These are phyloP conservation scores for Populus deltoides DNA, from an alignment of 345 rosid genomes.

Conservation along the genomic window DNA sequence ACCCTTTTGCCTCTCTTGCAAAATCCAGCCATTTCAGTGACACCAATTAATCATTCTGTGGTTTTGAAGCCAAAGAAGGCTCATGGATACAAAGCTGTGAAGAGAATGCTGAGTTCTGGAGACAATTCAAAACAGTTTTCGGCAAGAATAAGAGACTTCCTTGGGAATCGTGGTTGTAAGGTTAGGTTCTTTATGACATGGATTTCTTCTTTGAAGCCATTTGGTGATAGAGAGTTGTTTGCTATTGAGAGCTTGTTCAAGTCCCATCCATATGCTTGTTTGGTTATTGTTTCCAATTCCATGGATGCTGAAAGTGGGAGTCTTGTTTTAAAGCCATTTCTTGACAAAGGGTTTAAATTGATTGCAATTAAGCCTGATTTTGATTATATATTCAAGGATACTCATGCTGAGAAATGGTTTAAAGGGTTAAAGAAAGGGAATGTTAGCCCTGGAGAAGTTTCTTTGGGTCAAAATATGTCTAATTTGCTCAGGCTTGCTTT, in stretches of 20 bases:
- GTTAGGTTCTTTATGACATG: slow-evolving; percentile 85
- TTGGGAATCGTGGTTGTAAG: slow-evolving; percentile 51
- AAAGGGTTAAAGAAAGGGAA: slow-evolving; percentile 45
- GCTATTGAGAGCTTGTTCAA: slow-evolving; percentile 64
- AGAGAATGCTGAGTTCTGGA: slow-evolving; percentile 21
- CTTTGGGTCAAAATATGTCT: slow-evolving; percentile 87
- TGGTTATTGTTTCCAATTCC: slow-evolving; percentile 69
- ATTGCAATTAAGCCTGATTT: slow-evolving; percentile 63
- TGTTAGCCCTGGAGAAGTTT: slow-evolving; percentile 67
- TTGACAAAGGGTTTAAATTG: slow-evolving; percentile 46
- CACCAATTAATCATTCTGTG: slow-evolving; percentile 18
- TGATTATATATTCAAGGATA: slow-evolving; percentile 53
- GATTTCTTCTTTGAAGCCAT: slow-evolving; percentile 65
- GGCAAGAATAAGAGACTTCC: slow-evolving; percentile 39
- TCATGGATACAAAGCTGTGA: neutral
- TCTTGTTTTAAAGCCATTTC: slow-evolving; percentile 44
- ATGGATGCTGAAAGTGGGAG: slow-evolving; percentile 58
- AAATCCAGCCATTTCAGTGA: slow-evolving; percentile 16
- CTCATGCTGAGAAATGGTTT: slow-evolving; percentile 71
- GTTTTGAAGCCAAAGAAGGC: slow-evolving; percentile 20
- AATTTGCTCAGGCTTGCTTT: slow-evolving; percentile 70
- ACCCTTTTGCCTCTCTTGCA: slow-evolving; percentile 34
- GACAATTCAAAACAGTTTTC: slow-evolving; percentile 42
- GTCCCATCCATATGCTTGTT: slow-evolving; percentile 59
- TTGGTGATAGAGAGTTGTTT: slow-evolving; percentile 59